phyloP scores from a whole-genome alignment of 805 yeast species.

The Cyberlindnera bimundalis region DNA sequence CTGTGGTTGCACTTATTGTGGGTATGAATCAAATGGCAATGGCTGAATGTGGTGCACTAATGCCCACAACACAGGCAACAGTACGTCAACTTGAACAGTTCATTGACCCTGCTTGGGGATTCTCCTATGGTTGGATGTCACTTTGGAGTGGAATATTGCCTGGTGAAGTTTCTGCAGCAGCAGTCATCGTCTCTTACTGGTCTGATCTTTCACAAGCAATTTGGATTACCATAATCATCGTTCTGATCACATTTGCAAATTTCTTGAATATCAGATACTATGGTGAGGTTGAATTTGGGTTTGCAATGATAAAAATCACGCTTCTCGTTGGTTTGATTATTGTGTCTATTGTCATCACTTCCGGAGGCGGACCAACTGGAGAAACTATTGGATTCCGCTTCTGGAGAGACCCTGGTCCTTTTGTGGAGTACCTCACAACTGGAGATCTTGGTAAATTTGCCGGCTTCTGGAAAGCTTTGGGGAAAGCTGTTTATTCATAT shows the following conservation, averaged over 20 bases:
- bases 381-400: conserved; percentile 34
- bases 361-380: conserved; percentile 41
- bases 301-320: conserved; percentile 39
- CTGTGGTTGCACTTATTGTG: conserved; percentile 33
- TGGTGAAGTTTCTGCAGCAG: conserved; percentile 43
- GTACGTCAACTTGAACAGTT: conserved; percentile 35
- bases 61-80: conserved; percentile 37
- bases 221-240: conserved; percentile 39
- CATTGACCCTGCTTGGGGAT: conserved; percentile 42
- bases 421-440: conserved; percentile 29
- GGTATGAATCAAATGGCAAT: conserved; percentile 38
- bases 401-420: conserved; percentile 32
- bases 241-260: conserved; percentile 34
- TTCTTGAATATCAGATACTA: conserved; percentile 37
- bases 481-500: conserved; percentile 57
- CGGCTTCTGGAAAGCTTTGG: conserved; percentile 55
- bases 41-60: conserved; percentile 34
- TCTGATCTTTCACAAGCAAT: conserved; percentile 39
- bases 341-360: conserved; percentile 40
- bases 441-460: conserved; percentile 52
- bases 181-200: conserved; percentile 44
- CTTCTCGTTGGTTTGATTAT: conserved; percentile 46
- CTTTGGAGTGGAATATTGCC: conserved; percentile 42
- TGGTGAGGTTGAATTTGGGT: conserved; percentile 47
- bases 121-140: conserved; percentile 42